Evolutionary conservation across 2,329 filamentous ascomycete genomes (phyloP), one percentile per base, ranked within the genome.

Genomic region (Fusarium staphyleae): DNA sequence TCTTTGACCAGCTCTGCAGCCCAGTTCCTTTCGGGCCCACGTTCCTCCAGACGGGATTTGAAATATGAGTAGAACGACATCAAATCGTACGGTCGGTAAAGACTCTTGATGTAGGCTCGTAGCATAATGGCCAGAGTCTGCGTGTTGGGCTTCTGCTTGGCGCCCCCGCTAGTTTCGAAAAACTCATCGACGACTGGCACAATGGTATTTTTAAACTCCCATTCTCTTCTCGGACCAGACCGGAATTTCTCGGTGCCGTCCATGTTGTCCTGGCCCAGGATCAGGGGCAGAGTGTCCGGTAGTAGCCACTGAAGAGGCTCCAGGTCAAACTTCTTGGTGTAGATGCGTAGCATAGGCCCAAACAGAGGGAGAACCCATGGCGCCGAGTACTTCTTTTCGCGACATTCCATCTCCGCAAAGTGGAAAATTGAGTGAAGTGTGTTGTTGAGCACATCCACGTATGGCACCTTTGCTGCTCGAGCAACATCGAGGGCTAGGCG

Each of bases 341-440:
- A 86, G 3, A 79, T 66, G 9, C 74, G 72, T 5, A 84, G 67
- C 78, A 84, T 79, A 1, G 75, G 70, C 30, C 68, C 68, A 65
- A 85, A 77, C n/a, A 75, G 56, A 8, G 75, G 72, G 42, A 76
- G 45, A 19, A 69, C 55, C 61, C 74, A 69, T 39, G 74, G 69
- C 49, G 70, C 46, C 16, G 59, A 44, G 50, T 66, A 54, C 29
- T 69, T 65, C 45, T 60, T 66, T 16, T 71, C 62, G 3, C 56
- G 59, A 2, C 67, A 66, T 58, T 83, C 81, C 45, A 69, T 68
- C 30, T 77, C 70, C 3, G 74, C 74, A 41, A 78, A 73, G 45
- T 74, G 69, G 48, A 79, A 79, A 8, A 86, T 74, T 15, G 78
- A 70, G 62, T 86, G 79, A 16, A 88, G 70, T 0, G 63, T 67